Evolutionary conservation across 805 yeast genomes (phyloP), one percentile per base, ranked within the genome.

Genomic region (Zygotorulaspora danielsina): DNA sequence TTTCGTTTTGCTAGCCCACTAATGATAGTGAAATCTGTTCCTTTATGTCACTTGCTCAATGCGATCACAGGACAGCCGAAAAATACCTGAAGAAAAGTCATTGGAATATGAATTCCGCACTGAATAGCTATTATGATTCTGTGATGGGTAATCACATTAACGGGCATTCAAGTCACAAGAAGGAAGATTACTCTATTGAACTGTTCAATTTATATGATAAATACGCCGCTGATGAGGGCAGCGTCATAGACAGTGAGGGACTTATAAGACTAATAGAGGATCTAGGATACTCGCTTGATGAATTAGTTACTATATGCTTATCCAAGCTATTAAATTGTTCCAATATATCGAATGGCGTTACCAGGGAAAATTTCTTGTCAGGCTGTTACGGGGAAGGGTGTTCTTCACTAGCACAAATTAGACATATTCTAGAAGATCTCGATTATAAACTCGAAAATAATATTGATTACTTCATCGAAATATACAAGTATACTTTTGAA

Each of bases 401-500:
- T 68, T 13, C 41, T 75, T 44, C 27, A 6, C n/a, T 61, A 1
- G 56, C 49, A 0, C 69, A 65, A 2, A 84, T 87, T 89, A 64
- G 58, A 21, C 40, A 49, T 3, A 59, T 62, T 12, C 42, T 73
- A 12, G 49, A 56, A 5, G 50, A 48, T 8, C 48, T 78, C 26
- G 57, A 63, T 4, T 32, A 45, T 1, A 56, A 62, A 19, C 49
- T 78, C 32, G 42, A 47, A 1, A 41, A 47, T 1, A 73, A 75
- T 40, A 42, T 48, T 1, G 62, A 50, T 1, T 74, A 72, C 41
- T 76, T 81, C 51, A 71, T 73, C 37, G 58, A 65, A 19, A 72
- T 89, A 3, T 89, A 93, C 64, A 70, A 71, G 22, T 89, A 76
- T 61, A 71, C 94, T 0, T 90, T 83, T 64, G 71, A 66, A 7